These are phyloP conservation scores for Aspergillus cejpii DNA, from an alignment of 2,329 filamentous ascomycete genomes.

Conservation along the genomic window DNA sequence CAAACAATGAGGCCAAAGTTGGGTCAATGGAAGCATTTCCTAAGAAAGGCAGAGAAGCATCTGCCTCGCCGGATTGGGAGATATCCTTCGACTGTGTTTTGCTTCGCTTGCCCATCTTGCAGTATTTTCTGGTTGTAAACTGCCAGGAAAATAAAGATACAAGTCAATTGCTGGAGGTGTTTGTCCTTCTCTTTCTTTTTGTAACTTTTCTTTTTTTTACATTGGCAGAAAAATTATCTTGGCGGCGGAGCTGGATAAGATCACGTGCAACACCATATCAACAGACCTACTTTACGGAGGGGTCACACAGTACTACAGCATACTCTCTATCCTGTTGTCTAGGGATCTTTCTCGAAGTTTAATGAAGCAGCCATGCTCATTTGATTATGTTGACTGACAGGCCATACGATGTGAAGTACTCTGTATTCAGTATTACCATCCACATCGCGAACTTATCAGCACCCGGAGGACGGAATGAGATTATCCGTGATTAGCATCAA, in stretches of 20 bases:
- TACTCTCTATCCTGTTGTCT: neutral
- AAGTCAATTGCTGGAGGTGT: neutral
- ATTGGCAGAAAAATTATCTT: slow-evolving; percentile 4
- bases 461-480: neutral
- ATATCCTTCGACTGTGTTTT: slow-evolving; percentile 24
- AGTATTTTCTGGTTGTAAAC: neutral
- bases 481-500: neutral
- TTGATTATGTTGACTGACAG: no score
- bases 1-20: slow-evolving; percentile 62
- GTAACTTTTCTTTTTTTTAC: neutral
- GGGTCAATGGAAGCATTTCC: slow-evolving; percentile 63
- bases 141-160: neutral
- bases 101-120: slow-evolving; percentile 32
- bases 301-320: neutral
- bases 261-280: slow-evolving; percentile 11
- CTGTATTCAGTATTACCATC: no score
- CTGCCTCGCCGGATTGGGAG: slow-evolving; percentile 6
- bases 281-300: slow-evolving; percentile 4
- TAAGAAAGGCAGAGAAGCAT: slow-evolving; percentile 38
- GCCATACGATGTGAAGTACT: no score
- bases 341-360: no score
- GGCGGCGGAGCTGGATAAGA: slow-evolving; percentile 7
- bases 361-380: no score
- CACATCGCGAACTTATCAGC: neutral
- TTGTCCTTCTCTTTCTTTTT: neutral